Percentiles rank a stretch among this genome's conserved stretches.
Evolutionary conservation across 306 rosid species (phyloP).

Genomic region (Carpinus viminea): DNA sequence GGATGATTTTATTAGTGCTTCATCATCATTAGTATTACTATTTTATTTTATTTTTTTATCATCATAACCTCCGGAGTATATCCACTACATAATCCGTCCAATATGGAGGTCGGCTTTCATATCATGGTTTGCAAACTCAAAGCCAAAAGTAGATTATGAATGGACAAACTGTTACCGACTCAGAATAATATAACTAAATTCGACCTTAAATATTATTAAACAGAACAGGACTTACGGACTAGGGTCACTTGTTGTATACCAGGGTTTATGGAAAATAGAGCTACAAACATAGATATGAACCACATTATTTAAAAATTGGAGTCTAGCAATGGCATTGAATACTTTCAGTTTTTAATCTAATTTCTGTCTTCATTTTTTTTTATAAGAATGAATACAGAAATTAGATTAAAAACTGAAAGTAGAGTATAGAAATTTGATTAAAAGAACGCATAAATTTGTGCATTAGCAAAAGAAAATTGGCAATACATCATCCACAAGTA

Average conservation of each 20-base stretch:
- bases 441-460: not conserved
- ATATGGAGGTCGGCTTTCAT: slow-evolving; percentile 9
- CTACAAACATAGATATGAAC: not conserved
- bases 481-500: not conserved
- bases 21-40: too few species aligned
- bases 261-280: not conserved
- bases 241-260: not conserved
- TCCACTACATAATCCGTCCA: slow-evolving; percentile 8
- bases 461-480: not conserved
- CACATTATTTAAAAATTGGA: not conserved
- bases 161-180: not conserved
- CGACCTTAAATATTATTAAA: not conserved
- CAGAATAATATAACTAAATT: not conserved
- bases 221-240: not conserved
- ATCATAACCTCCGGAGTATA: not conserved
- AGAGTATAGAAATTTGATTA: not conserved
- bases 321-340: not conserved
- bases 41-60: not conserved
- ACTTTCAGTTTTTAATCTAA: not conserved
- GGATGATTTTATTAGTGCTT: not conserved
- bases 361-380: too few species aligned
- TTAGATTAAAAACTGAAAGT: not conserved
- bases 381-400: not conserved
- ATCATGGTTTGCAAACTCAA: slow-evolving; percentile 21
- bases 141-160: not conserved